phyloP scores from a whole-genome alignment of 2,329 filamentous ascomycete species.

The Ophiocordyceps camponoti-floridani region DNA sequence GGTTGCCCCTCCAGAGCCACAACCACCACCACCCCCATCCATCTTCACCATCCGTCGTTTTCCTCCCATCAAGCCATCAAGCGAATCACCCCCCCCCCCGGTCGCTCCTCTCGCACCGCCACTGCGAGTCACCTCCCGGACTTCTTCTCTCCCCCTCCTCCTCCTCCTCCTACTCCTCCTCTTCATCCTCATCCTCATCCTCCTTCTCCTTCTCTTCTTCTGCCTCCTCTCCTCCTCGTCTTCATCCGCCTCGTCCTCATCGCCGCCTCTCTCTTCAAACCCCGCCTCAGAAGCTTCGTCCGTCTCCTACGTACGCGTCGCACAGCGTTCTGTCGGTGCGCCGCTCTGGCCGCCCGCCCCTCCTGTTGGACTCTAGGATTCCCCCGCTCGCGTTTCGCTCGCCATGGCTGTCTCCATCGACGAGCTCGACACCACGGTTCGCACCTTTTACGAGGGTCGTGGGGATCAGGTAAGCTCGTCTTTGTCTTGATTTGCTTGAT shows the following conservation, averaged over 20 bases:
- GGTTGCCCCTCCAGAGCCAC: not conserved
- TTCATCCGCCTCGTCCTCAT: not conserved
- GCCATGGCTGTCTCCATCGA: constrained; percentile 58
- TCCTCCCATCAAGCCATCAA: not conserved
- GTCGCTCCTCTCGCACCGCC: not conserved
- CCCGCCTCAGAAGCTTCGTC: not conserved
- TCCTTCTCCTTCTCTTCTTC: constrained; percentile 1
- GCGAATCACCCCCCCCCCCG: not conserved
- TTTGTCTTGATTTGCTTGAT: not conserved
- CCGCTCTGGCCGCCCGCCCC: constrained; percentile 2
- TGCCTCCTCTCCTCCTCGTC: not conserved
- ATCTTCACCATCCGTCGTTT: not conserved
- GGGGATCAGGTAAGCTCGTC: constrained; percentile 60
- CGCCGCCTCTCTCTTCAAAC: not conserved
- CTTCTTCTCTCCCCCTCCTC: not conserved
- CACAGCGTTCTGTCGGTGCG: constrained; percentile 8
- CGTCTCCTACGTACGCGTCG: constrained; percentile 7
- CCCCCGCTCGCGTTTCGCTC: constrained; percentile 14
- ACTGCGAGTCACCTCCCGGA: constrained; percentile 1
- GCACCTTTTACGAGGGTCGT: constrained; percentile 91
- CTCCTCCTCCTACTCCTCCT: not conserved
- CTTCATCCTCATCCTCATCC: constrained; percentile 2
- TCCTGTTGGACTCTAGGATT: not conserved
- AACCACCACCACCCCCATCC: not conserved
- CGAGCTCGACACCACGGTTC: constrained; percentile 93